Percentiles rank a stretch among this genome's conserved stretches.
Evolutionary conservation across 2,329 filamentous ascomycete species (phyloP).

Genomic region (Cladosporium sp.): DNA sequence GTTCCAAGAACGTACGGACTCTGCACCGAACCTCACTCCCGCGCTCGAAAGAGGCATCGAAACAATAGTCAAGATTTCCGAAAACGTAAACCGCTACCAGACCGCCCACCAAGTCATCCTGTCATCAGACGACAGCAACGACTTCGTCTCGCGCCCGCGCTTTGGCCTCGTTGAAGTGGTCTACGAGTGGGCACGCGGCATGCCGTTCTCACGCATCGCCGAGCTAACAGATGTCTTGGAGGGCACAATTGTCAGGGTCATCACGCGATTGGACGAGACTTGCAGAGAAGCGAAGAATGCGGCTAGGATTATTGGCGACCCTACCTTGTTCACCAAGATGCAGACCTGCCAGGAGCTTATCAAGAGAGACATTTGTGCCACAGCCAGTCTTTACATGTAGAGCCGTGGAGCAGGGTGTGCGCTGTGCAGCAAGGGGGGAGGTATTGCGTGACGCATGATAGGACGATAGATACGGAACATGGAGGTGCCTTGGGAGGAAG

Average conservation of each 20-base stretch:
- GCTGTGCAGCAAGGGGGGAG: not conserved
- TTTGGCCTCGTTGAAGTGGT: conserved; percentile 97
- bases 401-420: conserved; percentile 28
- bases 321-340: conserved; percentile 92
- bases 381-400: conserved; percentile 82
- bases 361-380: conserved; percentile 88
- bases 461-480: not conserved
- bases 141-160: conserved; percentile 78
- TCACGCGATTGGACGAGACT: conserved; percentile 89
- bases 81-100: conserved; percentile 88
- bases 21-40: conserved; percentile 71
- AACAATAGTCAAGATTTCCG: conserved; percentile 81
- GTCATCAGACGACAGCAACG: conserved; percentile 81
- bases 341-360: conserved; percentile 95
- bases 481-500: not conserved
- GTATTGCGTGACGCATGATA: not conserved
- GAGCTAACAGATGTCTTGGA: conserved; percentile 93
- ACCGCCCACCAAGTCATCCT: conserved; percentile 88
- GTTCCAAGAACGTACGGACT: conserved; percentile 93
- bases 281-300: conserved; percentile 97
- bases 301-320: conserved; percentile 89
- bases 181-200: conserved; percentile 95
- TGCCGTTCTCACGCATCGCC: conserved; percentile 98
- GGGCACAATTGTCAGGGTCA: conserved; percentile 92
- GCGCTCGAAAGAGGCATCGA: conserved; percentile 75